These are phyloP conservation scores for Thinopyrum elongatum DNA, from an alignment of 176 grass and related monocot genomes.

Conservation along the genomic window DNA sequence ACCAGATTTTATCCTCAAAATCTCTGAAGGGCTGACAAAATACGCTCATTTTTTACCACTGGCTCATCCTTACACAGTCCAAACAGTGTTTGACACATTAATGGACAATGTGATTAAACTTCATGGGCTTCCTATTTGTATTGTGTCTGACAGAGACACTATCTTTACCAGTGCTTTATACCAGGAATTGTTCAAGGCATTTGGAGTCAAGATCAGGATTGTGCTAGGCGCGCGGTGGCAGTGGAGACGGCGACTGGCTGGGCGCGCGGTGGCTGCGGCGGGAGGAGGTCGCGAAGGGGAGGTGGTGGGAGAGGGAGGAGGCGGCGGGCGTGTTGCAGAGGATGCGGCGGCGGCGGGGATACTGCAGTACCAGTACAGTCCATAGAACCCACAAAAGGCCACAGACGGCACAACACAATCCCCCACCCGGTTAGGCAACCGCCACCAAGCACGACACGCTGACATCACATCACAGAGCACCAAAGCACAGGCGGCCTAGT, in stretches of 20 bases:
- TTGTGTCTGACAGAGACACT: no score
- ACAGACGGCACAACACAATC: not conserved
- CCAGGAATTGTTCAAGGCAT: no score
- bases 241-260: constrained; percentile 27
- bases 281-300: constrained; percentile 34
- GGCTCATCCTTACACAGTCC: no score
- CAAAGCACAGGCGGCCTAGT: constrained; percentile 25
- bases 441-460: not conserved
- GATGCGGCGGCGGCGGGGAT: constrained; percentile 3
- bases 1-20: no score
- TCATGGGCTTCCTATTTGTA: no score
- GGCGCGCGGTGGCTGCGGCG: constrained; percentile 14
- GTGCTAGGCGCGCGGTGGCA: no score
- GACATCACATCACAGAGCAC: not conserved
- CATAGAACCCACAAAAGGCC: not conserved
- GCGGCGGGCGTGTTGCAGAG: not conserved
- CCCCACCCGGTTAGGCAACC: not conserved
- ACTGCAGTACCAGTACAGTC: not conserved
- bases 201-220: no score
- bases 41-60: no score
- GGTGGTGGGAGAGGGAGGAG: not conserved
- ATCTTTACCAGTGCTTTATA: no score
- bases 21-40: no score
- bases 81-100: no score
- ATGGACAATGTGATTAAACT: no score